Evolutionary conservation across 805 yeast species (phyloP), one percentile per base, ranked within the genome.

Genomic region (Hanseniaspora meyeri): DNA sequence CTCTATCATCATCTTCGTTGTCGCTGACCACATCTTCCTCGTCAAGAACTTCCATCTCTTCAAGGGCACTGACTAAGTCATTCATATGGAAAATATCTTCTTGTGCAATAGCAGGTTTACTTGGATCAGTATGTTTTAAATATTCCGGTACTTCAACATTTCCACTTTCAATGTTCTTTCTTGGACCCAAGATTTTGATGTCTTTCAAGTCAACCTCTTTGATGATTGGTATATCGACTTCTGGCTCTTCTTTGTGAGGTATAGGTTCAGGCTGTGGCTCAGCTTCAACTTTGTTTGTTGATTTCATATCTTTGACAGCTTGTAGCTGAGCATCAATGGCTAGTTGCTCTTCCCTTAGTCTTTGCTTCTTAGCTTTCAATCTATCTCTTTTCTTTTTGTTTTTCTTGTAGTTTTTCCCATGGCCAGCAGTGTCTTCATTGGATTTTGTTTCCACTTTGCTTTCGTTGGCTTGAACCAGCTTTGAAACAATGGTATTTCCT

Each of bases 401-500:
- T 29, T 53, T 39, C 40, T 49, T 50, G 17, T 53, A 53, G 29
- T 53, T 57, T 42, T 42, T 52, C 14, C 60, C 49, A 27, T 29
- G 32, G 9, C 49, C 49, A 14, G 27, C 27, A 3, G 27, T 24
- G 27, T 29, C 53, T 37, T 36, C 42, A 4, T 20, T 43, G 20
- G 40, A 31, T 17, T 19, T 29, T 17, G 39, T n/a, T 43, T 27
- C 16, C 38, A 36, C 16, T 37, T 32, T 19, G 37, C 5, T 37
- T 11, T 34, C 39, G 4, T 29, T 12, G 40, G 40, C 29, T 31
- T 40, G 12, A 20, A 29, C 17, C 57, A 51, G 32, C 52, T 60
- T 6, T 12, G 55, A 31, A 4, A 24, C 29, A 29, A 50, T 36
- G 5, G 53, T 37, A 17, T 57, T 75, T 1, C 75, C 89, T 10